Evolutionary conservation across 805 yeast genomes (phyloP), one percentile per base, ranked within the genome.

Genomic region (Metschnikowia vanudenii): DNA sequence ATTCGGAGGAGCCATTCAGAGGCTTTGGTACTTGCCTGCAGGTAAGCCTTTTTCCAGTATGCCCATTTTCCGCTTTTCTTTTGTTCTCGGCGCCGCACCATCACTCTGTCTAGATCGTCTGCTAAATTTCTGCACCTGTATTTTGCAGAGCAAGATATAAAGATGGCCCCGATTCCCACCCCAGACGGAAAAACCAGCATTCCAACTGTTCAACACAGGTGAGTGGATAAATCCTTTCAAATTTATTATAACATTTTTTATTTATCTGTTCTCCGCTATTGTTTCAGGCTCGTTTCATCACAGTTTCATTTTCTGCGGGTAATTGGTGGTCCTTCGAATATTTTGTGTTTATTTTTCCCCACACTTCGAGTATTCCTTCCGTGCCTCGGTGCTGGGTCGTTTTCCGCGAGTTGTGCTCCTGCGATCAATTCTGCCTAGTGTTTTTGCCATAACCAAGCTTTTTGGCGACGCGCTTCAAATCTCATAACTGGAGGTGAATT

Each of bases 91-190:
- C 24, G 24, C 24, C 24, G 24, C 24, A 22, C 24, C 19, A 12
- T 22, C 19, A 33, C 39, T 13, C 28, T 14, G n/a, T 19, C 29
- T 35, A 13, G 34, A 26, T 8, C 29, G 29, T 9, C 29, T 26
- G 29, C 11, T 20, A 13, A 26, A 12, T 19, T 39, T 38, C 39
- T 45, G 44, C 48, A 39, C 48, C 48, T 45, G 48, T 39, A 39
- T 35, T 39, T 30, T 13, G 40, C 24, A 14, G 24, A 33, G 33
- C 36, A 32, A 36, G 41, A 32, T 45, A 45, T 45, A 45, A 45
- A 45, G 48, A 34, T 11, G 22, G 44, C 41, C 48, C 41, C 16
- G 41, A 32, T 45, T 28, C 48, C 48, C 48, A 36, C 44, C 37
- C 37, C 6, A 32, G 37, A 28, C 14, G 8, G 16, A 18, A 24